Base-by-base conservation (phyloP, 805 yeast species). In the Tetrapisispora iriomotensis region DNA sequence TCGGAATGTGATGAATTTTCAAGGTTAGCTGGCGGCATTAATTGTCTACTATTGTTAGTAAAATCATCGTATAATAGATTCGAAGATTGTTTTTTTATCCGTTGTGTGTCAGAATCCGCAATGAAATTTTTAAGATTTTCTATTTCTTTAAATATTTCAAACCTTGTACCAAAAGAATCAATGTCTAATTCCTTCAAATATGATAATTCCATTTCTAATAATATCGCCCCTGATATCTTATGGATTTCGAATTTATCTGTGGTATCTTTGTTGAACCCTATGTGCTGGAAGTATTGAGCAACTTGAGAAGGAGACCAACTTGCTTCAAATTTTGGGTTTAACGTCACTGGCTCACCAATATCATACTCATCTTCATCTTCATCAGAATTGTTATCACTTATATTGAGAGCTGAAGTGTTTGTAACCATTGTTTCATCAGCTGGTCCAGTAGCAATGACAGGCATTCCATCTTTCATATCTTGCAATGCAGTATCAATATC, bases 181-280 rank as follows among this genome's bases (percentile, higher is more conserved):
- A 92, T 92, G 38, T 87, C 97, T 42, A 92, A 67, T 59, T 92
- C 98, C 58, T 90, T 92, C 53, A 92, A 69, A 53, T 83, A 82
- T 1, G 85, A 72, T 44, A 90, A 68, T 53, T 90, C 96, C 45
- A 92, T 70, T 59, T 88, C 94, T 39, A 92, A 67, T 37, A 92
- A 63, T 36, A 90, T 90, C 3, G 75, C 65, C 12, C 98, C 98
- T 1, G 86, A 79, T 42, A 92, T 85, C 50, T 86, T 84, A 61
- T 92, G 97, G 47, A 77, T 73, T 6, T 79, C 76, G 60, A 92
- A 92, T 53, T 82, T 77, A 1, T 79, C 77, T 3, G 92, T 77
- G 13, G 80, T 73, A 17, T 69, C 72, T 41, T 69, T 55, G 44
- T 84, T 94, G 53, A 85, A 84, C 6, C 90, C 90, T 27, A 77